Percentiles rank a stretch among this genome's conserved stretches.
These are phyloP conservation scores for Talaromyces trachyspermus DNA, from an alignment of 495 filamentous ascomycete species.

Conservation along the genomic window DNA sequence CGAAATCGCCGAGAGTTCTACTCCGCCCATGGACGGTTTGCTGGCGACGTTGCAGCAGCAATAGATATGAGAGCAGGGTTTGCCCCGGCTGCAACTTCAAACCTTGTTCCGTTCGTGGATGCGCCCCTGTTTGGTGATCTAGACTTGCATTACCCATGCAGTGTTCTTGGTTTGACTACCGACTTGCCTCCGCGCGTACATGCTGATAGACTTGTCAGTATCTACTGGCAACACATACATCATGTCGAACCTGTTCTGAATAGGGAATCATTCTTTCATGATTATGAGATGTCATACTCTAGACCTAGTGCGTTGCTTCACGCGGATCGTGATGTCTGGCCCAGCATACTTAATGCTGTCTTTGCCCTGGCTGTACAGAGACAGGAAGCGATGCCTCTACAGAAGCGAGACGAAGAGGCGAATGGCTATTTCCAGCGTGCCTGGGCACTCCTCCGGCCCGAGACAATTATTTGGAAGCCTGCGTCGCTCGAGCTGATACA, in stretches of 20 bases:
- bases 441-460: constrained; percentile 14
- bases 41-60: constrained; percentile 12
- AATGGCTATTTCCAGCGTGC: constrained; percentile 18
- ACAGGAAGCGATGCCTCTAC: constrained; percentile 11
- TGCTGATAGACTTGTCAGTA: constrained; percentile 14
- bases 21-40: constrained; percentile 15
- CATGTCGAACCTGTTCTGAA: constrained; percentile 16
- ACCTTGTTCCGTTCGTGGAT: constrained; percentile 17
- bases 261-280: constrained; percentile 8
- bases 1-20: constrained; percentile 9
- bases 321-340: constrained; percentile 4
- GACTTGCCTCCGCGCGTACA: constrained; percentile 13
- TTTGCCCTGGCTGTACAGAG: constrained; percentile 19
- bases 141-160: constrained; percentile 5
- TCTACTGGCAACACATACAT: constrained; percentile 18
- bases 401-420: constrained; percentile 11
- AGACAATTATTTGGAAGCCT: constrained; percentile 20
- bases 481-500: constrained; percentile 19
- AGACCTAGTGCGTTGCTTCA: not conserved
- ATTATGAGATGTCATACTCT: constrained; percentile 9
- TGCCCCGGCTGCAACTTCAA: not conserved
- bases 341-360: constrained; percentile 16
- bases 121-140: constrained; percentile 19
- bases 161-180: not conserved
- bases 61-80: constrained; percentile 15